These are phyloP conservation scores for Pisolithus microcarpus DNA, from an alignment of 768 basidiomycete species.

Conservation along the genomic window DNA sequence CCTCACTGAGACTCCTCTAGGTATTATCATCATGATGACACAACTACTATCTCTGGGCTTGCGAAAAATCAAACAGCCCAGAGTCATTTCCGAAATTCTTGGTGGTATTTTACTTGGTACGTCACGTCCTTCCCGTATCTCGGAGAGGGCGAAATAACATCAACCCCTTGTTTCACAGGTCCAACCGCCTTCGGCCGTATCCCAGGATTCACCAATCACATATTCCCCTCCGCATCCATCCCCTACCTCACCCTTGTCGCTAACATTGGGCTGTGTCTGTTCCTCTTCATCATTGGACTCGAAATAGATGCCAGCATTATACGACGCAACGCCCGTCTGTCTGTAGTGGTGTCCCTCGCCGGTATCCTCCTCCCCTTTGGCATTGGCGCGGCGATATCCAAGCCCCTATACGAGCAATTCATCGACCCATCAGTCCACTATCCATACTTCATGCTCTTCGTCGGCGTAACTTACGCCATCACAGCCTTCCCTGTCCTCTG, in stretches of 20 bases:
- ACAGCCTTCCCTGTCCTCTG: conserved; percentile 89
- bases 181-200: conserved; percentile 70
- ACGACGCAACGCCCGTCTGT: conserved; percentile 63
- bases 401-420: conserved; percentile 72
- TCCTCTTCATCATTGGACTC: conserved; percentile 89
- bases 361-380: conserved; percentile 88
- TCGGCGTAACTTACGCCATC: conserved; percentile 85
- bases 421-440: conserved; percentile 55
- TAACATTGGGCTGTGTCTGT: conserved; percentile 82
- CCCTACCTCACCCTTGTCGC: conserved; percentile 82
- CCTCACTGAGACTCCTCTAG: conserved; percentile 26
- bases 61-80: conserved; percentile 70
- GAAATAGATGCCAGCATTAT: conserved; percentile 82
- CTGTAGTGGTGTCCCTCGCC: conserved; percentile 61
- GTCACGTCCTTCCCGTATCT: conserved; percentile 24
- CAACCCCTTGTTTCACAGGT: conserved; percentile 4
- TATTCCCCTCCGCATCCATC: conserved; percentile 68
- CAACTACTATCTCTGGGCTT: conserved; percentile 65
- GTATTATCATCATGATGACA: conserved; percentile 74
- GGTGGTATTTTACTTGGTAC: conserved; percentile 79
- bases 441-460: conserved; percentile 90
- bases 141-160: conserved; percentile 50
- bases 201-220: conserved; percentile 78
- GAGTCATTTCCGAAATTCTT: conserved; percentile 91
- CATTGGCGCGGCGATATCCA: conserved; percentile 67